phyloP scores from a whole-genome alignment of 2,329 filamentous ascomycete species.

The Sporothrix pseudoabietina region DNA sequence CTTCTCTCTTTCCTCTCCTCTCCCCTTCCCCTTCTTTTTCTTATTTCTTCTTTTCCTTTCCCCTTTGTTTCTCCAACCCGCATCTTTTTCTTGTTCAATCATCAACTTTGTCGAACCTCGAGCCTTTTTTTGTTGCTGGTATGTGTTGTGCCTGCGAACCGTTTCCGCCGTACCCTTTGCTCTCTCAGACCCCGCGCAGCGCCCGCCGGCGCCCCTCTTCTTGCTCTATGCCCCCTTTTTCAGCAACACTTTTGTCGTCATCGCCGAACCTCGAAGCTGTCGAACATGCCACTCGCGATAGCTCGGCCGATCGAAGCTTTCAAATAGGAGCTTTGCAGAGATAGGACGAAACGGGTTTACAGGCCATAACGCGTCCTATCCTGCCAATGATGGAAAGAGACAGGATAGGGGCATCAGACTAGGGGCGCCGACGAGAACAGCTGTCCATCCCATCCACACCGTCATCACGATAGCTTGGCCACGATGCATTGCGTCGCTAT shows the following conservation, averaged over 20 bases:
- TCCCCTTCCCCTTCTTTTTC: background rate
- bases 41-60: background rate
- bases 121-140: background rate
- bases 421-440: background rate
- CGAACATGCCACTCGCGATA: background rate
- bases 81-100: slow-evolving; percentile 11
- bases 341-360: background rate
- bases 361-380: background rate
- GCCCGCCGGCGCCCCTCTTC: background rate
- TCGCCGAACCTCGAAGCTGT: slow-evolving; percentile 9
- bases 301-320: background rate
- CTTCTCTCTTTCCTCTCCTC: background rate
- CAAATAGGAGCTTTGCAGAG: background rate
- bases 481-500: background rate
- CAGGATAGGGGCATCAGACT: background rate
- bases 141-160: background rate
- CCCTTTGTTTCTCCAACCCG: background rate
- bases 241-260: slow-evolving; percentile 1
- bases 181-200: slow-evolving; percentile 1
- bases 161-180: background rate
- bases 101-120: slow-evolving; percentile 16
- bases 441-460: slow-evolving; percentile 1
- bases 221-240: background rate
- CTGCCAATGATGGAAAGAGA: background rate
- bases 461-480: background rate